Base-by-base conservation (phyloP, 2,329 filamentous ascomycete genomes). In the Talaromyces pinophilus region DNA sequence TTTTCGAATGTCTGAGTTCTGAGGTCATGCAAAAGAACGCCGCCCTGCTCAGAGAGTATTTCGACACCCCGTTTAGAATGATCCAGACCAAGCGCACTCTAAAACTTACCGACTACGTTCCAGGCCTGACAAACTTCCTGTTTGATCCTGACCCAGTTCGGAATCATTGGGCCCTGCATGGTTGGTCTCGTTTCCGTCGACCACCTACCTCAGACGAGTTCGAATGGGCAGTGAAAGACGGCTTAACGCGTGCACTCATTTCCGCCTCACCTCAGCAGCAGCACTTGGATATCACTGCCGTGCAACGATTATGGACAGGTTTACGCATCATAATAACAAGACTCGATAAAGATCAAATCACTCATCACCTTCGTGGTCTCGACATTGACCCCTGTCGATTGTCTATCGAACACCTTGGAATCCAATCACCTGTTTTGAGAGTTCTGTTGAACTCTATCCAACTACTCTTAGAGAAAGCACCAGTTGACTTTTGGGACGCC, bases 1-100 rank as follows among this genome's bases (percentile, higher is more conserved):
- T 98, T 35, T 97, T 96, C 72, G 94, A 98, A 76, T 90, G 91
- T 0, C 81, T 98, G 62, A 96, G 93, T 76, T 96, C 91, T 76
- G 87, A 93, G 70, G 85, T 90, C 0, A 92, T 96, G 74, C 83
- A 97, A 68, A 78, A 81, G 25, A 82, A 85, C 69, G 84, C 87
- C 64, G 77, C 80, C 19, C 77, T 84, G 22, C 76, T 90, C 25
- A 74, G 79, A 64, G 72, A 81, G 33, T 84, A 88, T 70, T 97
- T 98, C 75, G 91, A 97, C 75, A 87, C 85, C 70, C 92, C 96
- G 11, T 97, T 98, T 76, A 84, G 87, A 70, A 85, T 92, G 25
- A 88, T 96, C 1, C 92, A 94, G 77, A 87, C 87, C 15, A 93
- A 90, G 73, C 92, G 87, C 71, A 87, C 88, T n/a, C 82, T 97